Conservation (phyloP, 2,329 filamentous ascomycete species). For the Helicocarpus griseus region DNA sequence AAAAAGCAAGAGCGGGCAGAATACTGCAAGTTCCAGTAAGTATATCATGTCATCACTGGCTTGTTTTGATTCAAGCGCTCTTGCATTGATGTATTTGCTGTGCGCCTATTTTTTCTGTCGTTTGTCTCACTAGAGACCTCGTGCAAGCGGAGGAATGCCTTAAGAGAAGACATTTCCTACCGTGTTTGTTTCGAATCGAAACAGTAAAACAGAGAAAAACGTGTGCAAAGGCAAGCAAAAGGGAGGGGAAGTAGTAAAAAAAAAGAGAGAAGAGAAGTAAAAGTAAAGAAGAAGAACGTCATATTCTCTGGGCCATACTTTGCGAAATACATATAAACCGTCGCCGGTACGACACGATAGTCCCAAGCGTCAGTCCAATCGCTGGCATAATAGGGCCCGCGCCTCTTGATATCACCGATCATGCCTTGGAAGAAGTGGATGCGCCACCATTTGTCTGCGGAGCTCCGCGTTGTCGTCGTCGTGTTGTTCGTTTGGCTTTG, state of each 20-base stretch:
- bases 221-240: not conserved
- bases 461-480: constrained; percentile 11
- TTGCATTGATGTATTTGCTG: not conserved
- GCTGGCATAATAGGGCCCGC: constrained; percentile 67
- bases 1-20: constrained; percentile 77
- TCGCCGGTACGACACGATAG: constrained; percentile 78
- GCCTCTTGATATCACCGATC: constrained; percentile 63
- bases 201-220: not conserved
- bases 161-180: no score
- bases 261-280: constrained; percentile 5
- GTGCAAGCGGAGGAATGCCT: no score
- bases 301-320: constrained; percentile 49
- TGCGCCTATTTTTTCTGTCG: no score
- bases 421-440: constrained; percentile 69
- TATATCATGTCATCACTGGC: constrained; percentile 1
- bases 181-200: not conserved
- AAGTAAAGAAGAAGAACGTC: not conserved
- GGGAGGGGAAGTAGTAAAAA: constrained; percentile 1
- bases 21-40: constrained; percentile 47
- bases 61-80: not conserved
- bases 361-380: constrained; percentile 86
- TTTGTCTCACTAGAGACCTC: no score
- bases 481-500: not conserved
- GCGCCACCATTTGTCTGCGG: constrained; percentile 58
- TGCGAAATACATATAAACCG: constrained; percentile 90